phyloP scores from a whole-genome alignment of 2,329 filamentous ascomycete species.

The Basipetospora chlamydospora region DNA sequence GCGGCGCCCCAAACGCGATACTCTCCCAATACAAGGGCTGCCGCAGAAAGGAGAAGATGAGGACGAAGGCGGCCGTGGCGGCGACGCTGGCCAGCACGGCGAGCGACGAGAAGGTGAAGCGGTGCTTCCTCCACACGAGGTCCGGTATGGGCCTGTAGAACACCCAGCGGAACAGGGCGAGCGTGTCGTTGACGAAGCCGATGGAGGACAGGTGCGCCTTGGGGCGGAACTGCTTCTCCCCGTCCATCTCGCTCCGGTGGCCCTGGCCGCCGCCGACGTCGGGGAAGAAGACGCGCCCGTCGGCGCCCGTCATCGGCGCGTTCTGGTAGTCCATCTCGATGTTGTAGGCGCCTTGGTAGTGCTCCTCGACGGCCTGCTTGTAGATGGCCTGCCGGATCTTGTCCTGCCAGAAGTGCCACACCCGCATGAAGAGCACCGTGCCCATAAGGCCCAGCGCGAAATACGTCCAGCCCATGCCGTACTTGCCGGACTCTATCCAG shows the following conservation, averaged over 20 bases:
- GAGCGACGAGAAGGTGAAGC: constrained; percentile 69
- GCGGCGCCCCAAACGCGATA: constrained; percentile 76
- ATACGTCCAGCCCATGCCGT: constrained; percentile 77
- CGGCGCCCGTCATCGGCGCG: constrained; percentile 31
- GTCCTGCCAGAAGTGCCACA: constrained; percentile 86
- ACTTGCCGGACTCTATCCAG: constrained; percentile 71
- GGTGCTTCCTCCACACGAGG: constrained; percentile 49
- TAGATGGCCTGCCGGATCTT: constrained; percentile 82
- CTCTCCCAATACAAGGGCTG: constrained; percentile 83
- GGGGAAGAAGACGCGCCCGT: constrained; percentile 62
- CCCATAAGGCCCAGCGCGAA: constrained; percentile 63
- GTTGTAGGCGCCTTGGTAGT: constrained; percentile 40
- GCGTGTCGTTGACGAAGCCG: constrained; percentile 56
- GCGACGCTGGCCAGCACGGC: constrained; percentile 55
- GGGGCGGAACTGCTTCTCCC: constrained; percentile 36
- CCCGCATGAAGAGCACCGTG: constrained; percentile 51
- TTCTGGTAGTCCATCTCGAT: constrained; percentile 32
- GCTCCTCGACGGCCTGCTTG: constrained; percentile 63
- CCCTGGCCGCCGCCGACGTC: constrained; percentile 36
- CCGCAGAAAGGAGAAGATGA: constrained; percentile 72
- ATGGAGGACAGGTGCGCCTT: constrained; percentile 67
- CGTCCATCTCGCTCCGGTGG: no score
- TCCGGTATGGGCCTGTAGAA: constrained; percentile 81
- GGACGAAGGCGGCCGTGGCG: constrained; percentile 55
- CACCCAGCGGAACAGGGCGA: constrained; percentile 75